phyloP scores from a whole-genome alignment of 768 basidiomycete species.

The Mycena chlorophos region DNA sequence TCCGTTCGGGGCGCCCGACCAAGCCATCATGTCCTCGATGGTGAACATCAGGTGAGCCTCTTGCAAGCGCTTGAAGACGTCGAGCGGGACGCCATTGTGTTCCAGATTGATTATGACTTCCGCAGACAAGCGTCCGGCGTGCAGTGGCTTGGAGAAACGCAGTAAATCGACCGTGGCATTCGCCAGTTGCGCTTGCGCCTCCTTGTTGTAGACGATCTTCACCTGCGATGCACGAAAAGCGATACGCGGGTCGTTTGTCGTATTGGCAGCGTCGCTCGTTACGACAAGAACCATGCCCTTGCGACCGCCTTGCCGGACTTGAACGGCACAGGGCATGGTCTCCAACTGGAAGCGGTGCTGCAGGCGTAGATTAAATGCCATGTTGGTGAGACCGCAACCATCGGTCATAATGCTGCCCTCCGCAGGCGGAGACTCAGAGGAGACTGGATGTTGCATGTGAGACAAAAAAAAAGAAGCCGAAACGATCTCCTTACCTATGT shows the following conservation, averaged over 20 bases:
- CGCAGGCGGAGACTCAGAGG: no score
- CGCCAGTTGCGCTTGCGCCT: conserved; percentile 26
- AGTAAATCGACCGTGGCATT: conserved; percentile 43
- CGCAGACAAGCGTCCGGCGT: conserved; percentile 39
- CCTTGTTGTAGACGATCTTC: conserved; percentile 32
- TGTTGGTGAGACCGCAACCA: conserved; percentile 51
- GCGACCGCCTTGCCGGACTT: conserved; percentile 48
- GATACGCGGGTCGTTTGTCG: conserved; percentile 2
- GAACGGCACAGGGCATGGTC: conserved; percentile 47
- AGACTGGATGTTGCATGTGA: conserved; percentile 25
- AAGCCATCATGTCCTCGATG: conserved; percentile 29
- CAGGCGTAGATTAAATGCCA: conserved; percentile 36
- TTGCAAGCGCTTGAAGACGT: conserved; percentile 31
- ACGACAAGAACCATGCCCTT: conserved; percentile 35
- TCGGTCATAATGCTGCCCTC: conserved; percentile 54
- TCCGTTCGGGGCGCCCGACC: conserved; percentile 25
- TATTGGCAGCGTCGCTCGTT: not conserved
- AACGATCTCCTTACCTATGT: conserved; percentile 46
- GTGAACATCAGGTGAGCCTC: conserved; percentile 24
- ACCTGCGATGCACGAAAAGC: conserved; percentile 32
- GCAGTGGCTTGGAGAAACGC: conserved; percentile 36
- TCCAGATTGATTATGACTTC: conserved; percentile 48
- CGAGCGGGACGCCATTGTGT: conserved; percentile 43
- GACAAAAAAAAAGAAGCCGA: conserved; percentile 1
- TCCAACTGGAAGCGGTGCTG: conserved; percentile 37